Percentiles rank a stretch among this genome's conserved stretches.
These are phyloP conservation scores for Microdochium paspali DNA, from an alignment of 2,329 filamentous ascomycete genomes.

Conservation along the genomic window DNA sequence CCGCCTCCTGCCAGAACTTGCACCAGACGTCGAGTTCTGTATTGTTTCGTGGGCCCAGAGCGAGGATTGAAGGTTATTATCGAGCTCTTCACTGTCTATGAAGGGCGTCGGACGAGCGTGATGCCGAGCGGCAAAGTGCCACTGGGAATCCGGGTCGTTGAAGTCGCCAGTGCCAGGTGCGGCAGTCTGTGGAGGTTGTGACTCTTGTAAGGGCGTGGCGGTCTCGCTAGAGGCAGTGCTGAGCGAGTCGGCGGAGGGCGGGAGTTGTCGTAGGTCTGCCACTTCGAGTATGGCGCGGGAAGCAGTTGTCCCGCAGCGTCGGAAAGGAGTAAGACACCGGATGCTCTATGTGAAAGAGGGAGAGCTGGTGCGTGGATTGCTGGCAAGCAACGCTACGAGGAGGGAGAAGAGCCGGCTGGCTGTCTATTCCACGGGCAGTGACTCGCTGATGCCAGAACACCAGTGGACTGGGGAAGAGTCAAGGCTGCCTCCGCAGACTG, in stretches of 20 bases:
- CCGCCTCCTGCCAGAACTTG: neutral
- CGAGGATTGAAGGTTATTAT: neutral
- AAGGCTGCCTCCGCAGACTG: no score
- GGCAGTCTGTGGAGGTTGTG: constrained; percentile 30
- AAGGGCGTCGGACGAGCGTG: neutral
- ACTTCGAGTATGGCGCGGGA: constrained; percentile 54
- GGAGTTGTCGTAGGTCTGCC: constrained; percentile 56
- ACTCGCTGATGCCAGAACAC: no score
- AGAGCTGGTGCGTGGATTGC: neutral
- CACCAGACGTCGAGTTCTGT: constrained; percentile 7
- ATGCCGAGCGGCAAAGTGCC: neutral
- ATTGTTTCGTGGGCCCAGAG: neutral
- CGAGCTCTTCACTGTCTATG: neutral
- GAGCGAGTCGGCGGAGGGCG: constrained; percentile 45
- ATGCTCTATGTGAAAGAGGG: neutral
- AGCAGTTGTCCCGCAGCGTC: constrained; percentile 24
- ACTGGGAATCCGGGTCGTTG: neutral
- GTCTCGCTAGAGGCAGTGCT: constrained; percentile 52
- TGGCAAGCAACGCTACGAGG: neutral
- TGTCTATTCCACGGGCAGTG: no score
- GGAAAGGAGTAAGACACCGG: constrained; percentile 3
- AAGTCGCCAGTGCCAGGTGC: neutral
- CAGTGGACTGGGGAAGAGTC: no score
- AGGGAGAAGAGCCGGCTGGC: neutral
- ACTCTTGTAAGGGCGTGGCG: constrained; percentile 44